These are phyloP conservation scores for Phylloboletellus chloephorus DNA, from an alignment of 1,284 basidiomycete species.

Conservation along the genomic window DNA sequence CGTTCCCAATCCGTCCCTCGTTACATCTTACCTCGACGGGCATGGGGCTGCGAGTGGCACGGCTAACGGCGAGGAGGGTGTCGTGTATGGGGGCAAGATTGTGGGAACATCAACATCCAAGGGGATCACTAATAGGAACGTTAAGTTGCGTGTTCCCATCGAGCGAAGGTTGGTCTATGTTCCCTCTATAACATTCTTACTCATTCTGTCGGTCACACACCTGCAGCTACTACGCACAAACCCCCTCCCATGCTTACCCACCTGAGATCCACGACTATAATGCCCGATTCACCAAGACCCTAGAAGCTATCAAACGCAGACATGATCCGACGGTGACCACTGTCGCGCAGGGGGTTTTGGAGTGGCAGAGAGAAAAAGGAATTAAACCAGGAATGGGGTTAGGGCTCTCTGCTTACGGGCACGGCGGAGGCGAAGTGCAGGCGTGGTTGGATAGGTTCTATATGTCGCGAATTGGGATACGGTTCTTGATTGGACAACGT, in stretches of 20 bases:
- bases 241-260: slow-evolving; percentile 72
- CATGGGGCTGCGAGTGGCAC: slow-evolving; percentile 12
- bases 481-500: slow-evolving; percentile 93
- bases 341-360: slow-evolving; percentile 84
- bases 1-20: slow-evolving; percentile 60
- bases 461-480: slow-evolving; percentile 94
- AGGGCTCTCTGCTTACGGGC: slow-evolving; percentile 43
- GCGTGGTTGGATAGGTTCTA: slow-evolving; percentile 97
- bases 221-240: slow-evolving; percentile 79
- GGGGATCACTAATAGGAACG: slow-evolving; percentile 37
- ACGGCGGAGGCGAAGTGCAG: slow-evolving; percentile 85
- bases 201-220: background rate
- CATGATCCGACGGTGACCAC: slow-evolving; percentile 99
- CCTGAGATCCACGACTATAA: slow-evolving; percentile 96
- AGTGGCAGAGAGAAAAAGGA: slow-evolving; percentile 59
- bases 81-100: background rate
- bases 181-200: slow-evolving; percentile 7
- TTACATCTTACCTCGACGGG: slow-evolving; percentile 26
- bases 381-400: slow-evolving; percentile 29
- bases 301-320: slow-evolving; percentile 89
- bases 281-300: slow-evolving; percentile 79
- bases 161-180: slow-evolving; percentile 52
- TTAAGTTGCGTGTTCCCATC: slow-evolving; percentile 69
- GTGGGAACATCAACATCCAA: slow-evolving; percentile 19
- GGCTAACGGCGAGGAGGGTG: slow-evolving; percentile 7